Conservation (phyloP, 805 yeast species). For the Candida sanyiensis region DNA sequence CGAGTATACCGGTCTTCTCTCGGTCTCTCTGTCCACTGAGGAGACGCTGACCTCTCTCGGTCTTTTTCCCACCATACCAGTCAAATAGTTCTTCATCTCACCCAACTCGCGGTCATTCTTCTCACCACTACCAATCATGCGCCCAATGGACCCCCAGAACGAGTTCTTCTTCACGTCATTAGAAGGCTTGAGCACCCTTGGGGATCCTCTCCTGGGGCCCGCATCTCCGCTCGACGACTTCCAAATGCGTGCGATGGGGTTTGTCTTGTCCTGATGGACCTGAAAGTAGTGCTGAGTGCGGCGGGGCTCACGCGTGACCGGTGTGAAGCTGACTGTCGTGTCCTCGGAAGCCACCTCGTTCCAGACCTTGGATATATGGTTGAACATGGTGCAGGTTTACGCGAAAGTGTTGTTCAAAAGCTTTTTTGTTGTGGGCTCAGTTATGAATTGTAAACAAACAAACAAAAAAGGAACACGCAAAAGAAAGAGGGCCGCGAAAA, state of each 20-base stretch:
- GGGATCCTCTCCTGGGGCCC: conserved; percentile 13
- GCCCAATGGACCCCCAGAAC: conserved; percentile 19
- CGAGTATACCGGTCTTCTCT: conserved; percentile 5
- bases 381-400: conserved; percentile 13
- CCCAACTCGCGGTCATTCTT: conserved; percentile 14
- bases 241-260: conserved; percentile 9
- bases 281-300: conserved; percentile 14
- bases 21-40: conserved; percentile 2
- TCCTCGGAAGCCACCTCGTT: conserved; percentile 19
- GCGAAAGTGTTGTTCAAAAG: neutral
- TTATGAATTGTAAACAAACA: neutral
- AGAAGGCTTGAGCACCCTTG: conserved; percentile 18
- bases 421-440: neutral
- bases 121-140: conserved; percentile 14
- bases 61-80: conserved; percentile 20
- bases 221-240: conserved; percentile 1
- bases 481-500: neutral
- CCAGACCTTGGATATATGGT: conserved; percentile 21
- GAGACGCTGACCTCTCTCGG: conserved; percentile 11
- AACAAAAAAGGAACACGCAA: too few relatives aligned
- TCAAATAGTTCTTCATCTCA: conserved; percentile 21
- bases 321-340: conserved; percentile 13
- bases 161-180: conserved; percentile 14
- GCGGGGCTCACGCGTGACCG: conserved; percentile 8
- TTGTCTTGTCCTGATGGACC: conserved; percentile 11